Base-by-base conservation (phyloP, 371 early-diverging fungal species). In the Rhizopus microsporus region DNA sequence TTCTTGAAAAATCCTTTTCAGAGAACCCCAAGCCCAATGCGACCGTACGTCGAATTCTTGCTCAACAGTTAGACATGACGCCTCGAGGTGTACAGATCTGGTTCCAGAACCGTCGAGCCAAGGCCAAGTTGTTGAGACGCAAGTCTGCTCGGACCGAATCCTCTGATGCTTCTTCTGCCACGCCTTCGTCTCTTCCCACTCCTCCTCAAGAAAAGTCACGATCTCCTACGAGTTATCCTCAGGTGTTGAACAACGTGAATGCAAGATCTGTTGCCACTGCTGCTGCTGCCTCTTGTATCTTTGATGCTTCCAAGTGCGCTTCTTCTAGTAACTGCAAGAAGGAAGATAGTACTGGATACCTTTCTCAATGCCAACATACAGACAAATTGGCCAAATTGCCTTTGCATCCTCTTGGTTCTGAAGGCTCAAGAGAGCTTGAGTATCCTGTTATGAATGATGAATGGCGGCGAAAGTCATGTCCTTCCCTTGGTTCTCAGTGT, bases 61-160 rank as follows among this genome's bases (percentile, higher is more conserved):
- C 88, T 5, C 74, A 74, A 37, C 76, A 88, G 59, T 71, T 94
- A 12, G 79, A 79, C 39, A 93, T 94, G 93, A 87, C 90, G 16
- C 85, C 87, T 15, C 82, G 94, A 45, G 81, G 83, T 6, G 89
- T 95, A 10, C 93, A 95, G 68, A 88, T 94, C 46, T 94, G 96
- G 96, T 95, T 95, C 75, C 96, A 95, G 66, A 95, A 95, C 78
- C 81, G 91, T 45, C 80, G 95, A 44, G 93, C 93, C 23, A 94
- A 92, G 71, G 77, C 74, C 43, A 83, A 83, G 65, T 71, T 61
- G 15, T 62, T 56, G 47, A 38, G 62, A 54, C 67, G 64, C 31
- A 67, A 63, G 37, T 51, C 48, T 1, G 57, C 52, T 8, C 49
- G 49, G 17, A 42, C 38, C 29, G 46, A 46, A 15, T 15, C 23